A percentile compares a stretch with the other conserved stretches of the same genome.
These are phyloP conservation scores for Candida sanyaensis DNA, from an alignment of 1,139 yeast genomes.

Conservation along the genomic window DNA sequence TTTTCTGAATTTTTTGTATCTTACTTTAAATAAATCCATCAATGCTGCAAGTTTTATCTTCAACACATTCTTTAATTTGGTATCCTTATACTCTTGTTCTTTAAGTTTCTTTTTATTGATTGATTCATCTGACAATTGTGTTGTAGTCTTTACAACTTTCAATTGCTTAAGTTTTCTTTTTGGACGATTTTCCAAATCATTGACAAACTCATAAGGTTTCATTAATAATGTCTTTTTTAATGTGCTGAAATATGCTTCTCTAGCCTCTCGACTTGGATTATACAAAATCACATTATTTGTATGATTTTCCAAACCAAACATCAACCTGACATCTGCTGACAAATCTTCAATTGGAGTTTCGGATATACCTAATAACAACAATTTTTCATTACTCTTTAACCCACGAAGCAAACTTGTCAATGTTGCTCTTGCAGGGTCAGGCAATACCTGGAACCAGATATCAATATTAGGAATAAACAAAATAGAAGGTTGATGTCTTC, in stretches of 20 bases:
- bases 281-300: slow-evolving; percentile 50
- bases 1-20: slow-evolving; percentile 87
- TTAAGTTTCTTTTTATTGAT: slow-evolving; percentile 38
- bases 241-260: slow-evolving; percentile 56
- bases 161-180: slow-evolving; percentile 45
- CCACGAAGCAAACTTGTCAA: slow-evolving; percentile 69
- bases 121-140: slow-evolving; percentile 10
- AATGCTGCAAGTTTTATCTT: slow-evolving; percentile 84
- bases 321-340: slow-evolving; percentile 37
- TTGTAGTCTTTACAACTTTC: slow-evolving; percentile 24
- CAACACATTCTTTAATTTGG: slow-evolving; percentile 77
- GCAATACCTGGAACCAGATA: slow-evolving; percentile 70
- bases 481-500: slow-evolving; percentile 88
- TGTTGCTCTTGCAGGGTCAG: slow-evolving; percentile 71
- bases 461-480: slow-evolving; percentile 83
- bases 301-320: slow-evolving; percentile 54
- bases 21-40: slow-evolving; percentile 83
- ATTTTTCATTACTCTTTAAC: slow-evolving; percentile 69
- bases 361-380: slow-evolving; percentile 76
- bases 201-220: slow-evolving; percentile 64
- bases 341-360: slow-evolving; percentile 44
- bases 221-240: slow-evolving; percentile 58
- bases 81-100: slow-evolving; percentile 68
- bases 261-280: slow-evolving; percentile 40
- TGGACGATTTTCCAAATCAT: slow-evolving; percentile 54